Conservation (phyloP, 106 monocot genomes). For the Agapanthus africanus region DNA sequence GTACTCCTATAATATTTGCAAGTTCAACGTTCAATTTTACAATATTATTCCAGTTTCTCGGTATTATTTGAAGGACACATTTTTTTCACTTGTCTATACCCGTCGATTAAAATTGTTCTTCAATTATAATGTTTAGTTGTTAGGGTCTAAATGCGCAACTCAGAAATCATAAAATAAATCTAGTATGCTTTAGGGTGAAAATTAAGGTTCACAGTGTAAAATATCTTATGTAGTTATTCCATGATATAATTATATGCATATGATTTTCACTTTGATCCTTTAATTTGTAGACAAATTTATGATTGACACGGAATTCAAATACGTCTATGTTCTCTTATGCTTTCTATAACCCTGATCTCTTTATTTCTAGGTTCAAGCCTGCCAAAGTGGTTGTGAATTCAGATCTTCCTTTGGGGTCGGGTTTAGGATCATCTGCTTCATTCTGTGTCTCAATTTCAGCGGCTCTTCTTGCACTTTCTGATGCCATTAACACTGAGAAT, state of each 20-base stretch:
- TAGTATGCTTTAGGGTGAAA: background rate
- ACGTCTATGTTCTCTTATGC: background rate
- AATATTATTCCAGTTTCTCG: too few relatives aligned
- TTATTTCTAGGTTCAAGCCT: slow-evolving; percentile 46
- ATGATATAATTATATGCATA: background rate
- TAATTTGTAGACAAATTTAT: background rate
- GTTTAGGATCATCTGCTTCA: slow-evolving; percentile 93
- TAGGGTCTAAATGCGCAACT: too few relatives aligned
- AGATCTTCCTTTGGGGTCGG: slow-evolving; percentile 77
- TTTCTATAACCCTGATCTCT: background rate
- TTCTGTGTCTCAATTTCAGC: slow-evolving; percentile 73
- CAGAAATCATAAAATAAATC: too few relatives aligned
- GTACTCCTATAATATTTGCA: too few relatives aligned
- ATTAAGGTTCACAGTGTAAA: background rate
- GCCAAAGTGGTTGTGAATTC: slow-evolving; percentile 50
- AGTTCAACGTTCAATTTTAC: too few relatives aligned
- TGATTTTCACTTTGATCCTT: background rate
- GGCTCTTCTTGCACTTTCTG: slow-evolving; percentile 60
- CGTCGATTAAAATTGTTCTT: too few relatives aligned
- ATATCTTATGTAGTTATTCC: background rate
- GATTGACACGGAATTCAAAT: background rate
- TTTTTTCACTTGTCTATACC: too few relatives aligned
- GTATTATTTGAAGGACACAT: too few relatives aligned
- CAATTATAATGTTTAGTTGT: too few relatives aligned
- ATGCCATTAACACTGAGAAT: slow-evolving; percentile 9